Conservation (phyloP, 2,329 filamentous ascomycete genomes). For the Colletotrichum shisoi region DNA sequence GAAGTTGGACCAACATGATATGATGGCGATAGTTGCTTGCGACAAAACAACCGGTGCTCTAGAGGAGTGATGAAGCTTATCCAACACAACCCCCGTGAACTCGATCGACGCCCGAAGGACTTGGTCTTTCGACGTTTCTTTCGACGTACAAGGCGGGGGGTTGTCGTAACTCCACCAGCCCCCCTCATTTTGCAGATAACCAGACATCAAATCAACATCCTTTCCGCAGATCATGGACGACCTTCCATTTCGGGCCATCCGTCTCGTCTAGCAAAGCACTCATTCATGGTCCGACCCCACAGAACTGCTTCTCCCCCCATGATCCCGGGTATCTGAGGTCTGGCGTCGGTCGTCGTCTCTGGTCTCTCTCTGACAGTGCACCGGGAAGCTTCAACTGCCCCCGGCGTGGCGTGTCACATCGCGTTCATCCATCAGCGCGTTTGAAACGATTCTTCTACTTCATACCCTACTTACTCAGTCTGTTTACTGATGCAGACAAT, state of each 20-base stretch:
- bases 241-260: constrained; percentile 24
- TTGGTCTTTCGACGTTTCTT: not conserved
- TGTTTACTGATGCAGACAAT: too few species aligned
- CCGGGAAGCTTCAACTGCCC: too few species aligned
- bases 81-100: too few species aligned
- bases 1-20: constrained; percentile 14
- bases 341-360: not conserved
- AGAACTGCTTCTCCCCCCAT: constrained; percentile 4
- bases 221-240: constrained; percentile 27
- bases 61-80: not conserved
- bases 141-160: constrained; percentile 11
- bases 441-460: too few species aligned
- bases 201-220: constrained; percentile 5
- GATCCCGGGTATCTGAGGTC: not conserved
- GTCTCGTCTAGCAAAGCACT: not conserved
- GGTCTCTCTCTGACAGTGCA: not conserved
- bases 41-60: too few species aligned
- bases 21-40: not conserved
- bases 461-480: too few species aligned
- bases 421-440: too few species aligned
- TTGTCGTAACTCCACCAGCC: constrained; percentile 2
- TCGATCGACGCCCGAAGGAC: not conserved
- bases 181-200: constrained; percentile 21
- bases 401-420: too few species aligned
- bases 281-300: not conserved